phyloP scores from a whole-genome alignment of 352 stramenopile genomes.

The Peronospora tabacina region DNA sequence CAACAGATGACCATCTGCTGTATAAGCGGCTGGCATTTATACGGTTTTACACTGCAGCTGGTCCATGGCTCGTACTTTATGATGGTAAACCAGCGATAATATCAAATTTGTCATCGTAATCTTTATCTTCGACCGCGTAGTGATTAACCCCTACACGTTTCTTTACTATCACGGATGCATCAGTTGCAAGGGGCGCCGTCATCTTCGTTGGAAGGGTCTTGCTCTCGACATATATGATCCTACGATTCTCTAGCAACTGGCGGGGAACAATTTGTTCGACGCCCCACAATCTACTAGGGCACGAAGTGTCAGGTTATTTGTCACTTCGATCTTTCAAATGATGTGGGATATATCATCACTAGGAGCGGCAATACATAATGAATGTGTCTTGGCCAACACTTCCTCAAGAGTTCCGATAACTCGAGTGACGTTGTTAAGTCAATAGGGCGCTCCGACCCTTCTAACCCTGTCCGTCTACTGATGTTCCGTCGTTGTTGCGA shows the following conservation, averaged over 20 bases:
- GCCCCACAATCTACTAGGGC: neutral
- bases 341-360: no score
- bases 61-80: neutral
- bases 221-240: neutral
- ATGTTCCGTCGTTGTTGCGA: no score
- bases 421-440: no score
- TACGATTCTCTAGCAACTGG: neutral
- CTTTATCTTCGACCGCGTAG: neutral
- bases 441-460: no score
- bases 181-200: no score
- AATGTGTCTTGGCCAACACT: neutral
- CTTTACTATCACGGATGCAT: no score
- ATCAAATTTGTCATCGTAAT: neutral
- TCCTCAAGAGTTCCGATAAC: neutral
- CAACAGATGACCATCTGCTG: neutral
- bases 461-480: no score
- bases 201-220: no score
- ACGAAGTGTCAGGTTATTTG: neutral
- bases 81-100: neutral
- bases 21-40: neutral
- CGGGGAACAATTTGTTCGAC: neutral
- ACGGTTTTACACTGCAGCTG: neutral
- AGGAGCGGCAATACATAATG: no score
- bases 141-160: neutral
- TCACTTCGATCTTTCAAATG: neutral